phyloP scores from a whole-genome alignment of 257 asterid species.

The Solanum etuberosum region DNA sequence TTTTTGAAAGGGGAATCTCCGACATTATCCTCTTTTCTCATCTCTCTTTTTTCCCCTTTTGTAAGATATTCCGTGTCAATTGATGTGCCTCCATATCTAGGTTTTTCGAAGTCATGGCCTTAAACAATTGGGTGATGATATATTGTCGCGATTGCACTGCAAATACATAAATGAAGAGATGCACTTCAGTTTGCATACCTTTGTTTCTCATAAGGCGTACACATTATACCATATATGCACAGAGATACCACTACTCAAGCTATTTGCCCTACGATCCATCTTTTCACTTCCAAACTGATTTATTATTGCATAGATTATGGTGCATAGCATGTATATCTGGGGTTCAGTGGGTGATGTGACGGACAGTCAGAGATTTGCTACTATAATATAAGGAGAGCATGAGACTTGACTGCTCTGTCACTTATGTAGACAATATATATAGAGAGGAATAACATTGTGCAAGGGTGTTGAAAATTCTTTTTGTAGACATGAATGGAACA shows the following conservation, averaged over 20 bases:
- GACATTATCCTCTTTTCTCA: not conserved
- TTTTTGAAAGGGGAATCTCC: not conserved
- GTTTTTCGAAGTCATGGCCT: not conserved
- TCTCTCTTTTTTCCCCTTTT: not conserved
- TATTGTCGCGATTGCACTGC: not conserved
- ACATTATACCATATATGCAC: not conserved
- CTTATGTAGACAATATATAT: not conserved
- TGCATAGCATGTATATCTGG: not conserved
- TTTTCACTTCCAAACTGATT: not conserved
- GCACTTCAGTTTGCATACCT: not conserved
- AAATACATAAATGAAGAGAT: not conserved
- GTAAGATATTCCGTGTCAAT: not conserved
- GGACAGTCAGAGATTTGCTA: not conserved
- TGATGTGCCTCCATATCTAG: not conserved
- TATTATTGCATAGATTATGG: not conserved
- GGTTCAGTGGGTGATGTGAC: not conserved
- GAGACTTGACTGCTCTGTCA: not conserved
- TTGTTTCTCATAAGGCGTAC: not conserved
- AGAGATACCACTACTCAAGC: not conserved
- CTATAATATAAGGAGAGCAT: not conserved
- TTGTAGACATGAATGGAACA: not conserved
- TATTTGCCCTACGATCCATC: not conserved
- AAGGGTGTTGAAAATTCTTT: not conserved
- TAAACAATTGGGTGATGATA: not conserved
- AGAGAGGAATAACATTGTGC: not conserved